Conservation (phyloP, 371 early-diverging fungal species). For the Dinochytrium kinnereticum region DNA sequence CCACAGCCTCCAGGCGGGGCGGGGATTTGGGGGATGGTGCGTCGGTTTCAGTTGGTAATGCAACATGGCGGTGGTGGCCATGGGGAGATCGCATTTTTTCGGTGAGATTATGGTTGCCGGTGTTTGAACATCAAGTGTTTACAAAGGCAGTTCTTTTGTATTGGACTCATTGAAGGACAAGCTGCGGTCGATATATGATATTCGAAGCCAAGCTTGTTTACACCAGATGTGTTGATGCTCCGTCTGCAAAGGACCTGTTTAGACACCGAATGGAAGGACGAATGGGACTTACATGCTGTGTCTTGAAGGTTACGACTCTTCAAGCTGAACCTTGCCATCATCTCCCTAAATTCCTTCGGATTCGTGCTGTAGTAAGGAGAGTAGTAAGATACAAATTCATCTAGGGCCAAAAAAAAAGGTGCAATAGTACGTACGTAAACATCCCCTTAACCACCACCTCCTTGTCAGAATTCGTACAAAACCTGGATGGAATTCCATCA, state of each 20-base stretch:
- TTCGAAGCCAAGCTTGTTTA: too few species aligned
- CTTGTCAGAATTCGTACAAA: slow-evolving; percentile 34
- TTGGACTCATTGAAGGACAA: too few species aligned
- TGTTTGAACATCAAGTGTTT: too few species aligned
- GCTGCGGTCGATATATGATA: too few species aligned
- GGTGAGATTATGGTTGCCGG: too few species aligned
- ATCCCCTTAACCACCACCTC: slow-evolving; percentile 40
- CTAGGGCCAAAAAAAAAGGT: too few species aligned
- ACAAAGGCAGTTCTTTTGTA: too few species aligned
- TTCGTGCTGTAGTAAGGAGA: slow-evolving; percentile 17
- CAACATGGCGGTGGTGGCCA: too few species aligned
- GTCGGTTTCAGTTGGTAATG: too few species aligned
- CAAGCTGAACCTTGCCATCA: slow-evolving; percentile 27
- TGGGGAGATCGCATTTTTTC: too few species aligned
- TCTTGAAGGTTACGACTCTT: slow-evolving; percentile 34
- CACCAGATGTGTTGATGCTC: slow-evolving; percentile 3
- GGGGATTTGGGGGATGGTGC: too few species aligned
- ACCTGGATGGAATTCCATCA: slow-evolving; percentile 37
- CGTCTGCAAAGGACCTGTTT: neutral
- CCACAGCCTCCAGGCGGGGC: too few species aligned
- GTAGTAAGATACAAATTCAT: neutral
- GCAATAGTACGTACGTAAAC: slow-evolving; percentile 28
- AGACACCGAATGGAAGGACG: neutral
- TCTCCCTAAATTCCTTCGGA: slow-evolving; percentile 29
- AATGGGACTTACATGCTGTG: slow-evolving; percentile 21